Evolutionary conservation across 2,329 filamentous ascomycete species (phyloP).

Genomic region (Pestalotiopsis sp.): DNA sequence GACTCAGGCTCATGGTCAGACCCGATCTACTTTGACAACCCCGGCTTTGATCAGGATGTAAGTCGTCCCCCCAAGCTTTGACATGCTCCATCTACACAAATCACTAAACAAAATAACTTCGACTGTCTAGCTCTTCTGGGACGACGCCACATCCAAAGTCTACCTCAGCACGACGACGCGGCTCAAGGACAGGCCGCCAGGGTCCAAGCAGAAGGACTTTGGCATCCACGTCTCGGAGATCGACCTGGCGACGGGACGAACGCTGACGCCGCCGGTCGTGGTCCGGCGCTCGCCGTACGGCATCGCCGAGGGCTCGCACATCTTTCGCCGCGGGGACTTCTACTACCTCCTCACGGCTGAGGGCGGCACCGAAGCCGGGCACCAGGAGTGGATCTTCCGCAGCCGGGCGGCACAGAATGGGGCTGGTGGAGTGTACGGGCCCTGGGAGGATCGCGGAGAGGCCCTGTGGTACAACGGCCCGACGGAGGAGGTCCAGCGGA

Average conservation of each 20-base stretch:
- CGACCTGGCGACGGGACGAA: constrained; percentile 42
- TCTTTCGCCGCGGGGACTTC: constrained; percentile 35
- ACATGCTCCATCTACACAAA: background rate
- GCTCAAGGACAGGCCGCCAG: constrained; percentile 36
- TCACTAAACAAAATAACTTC: background rate
- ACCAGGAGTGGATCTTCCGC: constrained; percentile 55
- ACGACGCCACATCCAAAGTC: constrained; percentile 46
- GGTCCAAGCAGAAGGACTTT: constrained; percentile 51
- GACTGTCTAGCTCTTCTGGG: constrained; percentile 44
- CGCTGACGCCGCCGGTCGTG: constrained; percentile 35
- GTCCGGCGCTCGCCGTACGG: constrained; percentile 41
- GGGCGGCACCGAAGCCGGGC: constrained; percentile 48
- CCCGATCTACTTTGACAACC: constrained; percentile 55
- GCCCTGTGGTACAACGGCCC: constrained; percentile 49
- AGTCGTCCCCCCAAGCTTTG: constrained; percentile 16
- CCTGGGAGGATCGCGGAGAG: constrained; percentile 49
- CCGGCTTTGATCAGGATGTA: constrained; percentile 57
- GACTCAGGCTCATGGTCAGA: constrained; percentile 53
- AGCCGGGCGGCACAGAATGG: constrained; percentile 31
- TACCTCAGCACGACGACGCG: constrained; percentile 49
- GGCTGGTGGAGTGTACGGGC: constrained; percentile 40
- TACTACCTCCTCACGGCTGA: constrained; percentile 45
- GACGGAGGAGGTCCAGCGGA: constrained; percentile 51
- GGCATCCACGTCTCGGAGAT: constrained; percentile 49
- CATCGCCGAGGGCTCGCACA: constrained; percentile 45